Conservation (phyloP, 176 grass and related monocot genomes). For the Aegilops tauschii region DNA sequence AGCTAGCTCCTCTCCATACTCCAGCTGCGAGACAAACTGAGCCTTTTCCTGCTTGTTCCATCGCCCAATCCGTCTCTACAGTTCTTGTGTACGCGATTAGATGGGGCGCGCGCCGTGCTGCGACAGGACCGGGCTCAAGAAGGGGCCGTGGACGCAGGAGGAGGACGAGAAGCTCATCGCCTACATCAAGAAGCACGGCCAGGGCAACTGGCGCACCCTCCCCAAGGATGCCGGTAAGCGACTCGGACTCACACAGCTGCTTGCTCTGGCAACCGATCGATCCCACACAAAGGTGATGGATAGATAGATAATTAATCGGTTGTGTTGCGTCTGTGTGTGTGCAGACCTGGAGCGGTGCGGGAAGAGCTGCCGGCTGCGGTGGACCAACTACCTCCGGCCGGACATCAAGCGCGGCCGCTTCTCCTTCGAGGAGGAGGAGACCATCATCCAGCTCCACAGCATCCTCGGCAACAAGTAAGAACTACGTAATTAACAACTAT, state of each 20-base stretch:
- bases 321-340: not conserved
- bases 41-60: slow-evolving; percentile 16
- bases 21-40: slow-evolving; percentile 29
- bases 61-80: not conserved
- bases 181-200: slow-evolving; percentile 83
- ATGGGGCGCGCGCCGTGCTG: slow-evolving; percentile 97
- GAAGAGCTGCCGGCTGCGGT: slow-evolving; percentile 97
- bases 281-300: not conserved
- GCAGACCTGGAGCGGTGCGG: slow-evolving; percentile 85
- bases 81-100: not conserved
- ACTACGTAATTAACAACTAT: not conserved
- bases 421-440: slow-evolving; percentile 97
- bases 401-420: slow-evolving; percentile 97
- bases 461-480: slow-evolving; percentile 98
- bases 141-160: slow-evolving; percentile 87
- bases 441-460: slow-evolving; percentile 95
- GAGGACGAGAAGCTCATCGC: slow-evolving; percentile 95
- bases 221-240: slow-evolving; percentile 88
- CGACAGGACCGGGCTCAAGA: slow-evolving; percentile 84
- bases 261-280: not conserved
- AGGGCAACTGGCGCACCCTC: slow-evolving; percentile 91
- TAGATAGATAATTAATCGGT: not conserved
- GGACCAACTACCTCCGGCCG: slow-evolving; percentile 91
- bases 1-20: not conserved
- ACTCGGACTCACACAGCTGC: not conserved